Evolutionary conservation across 2,329 filamentous ascomycete species (phyloP), one percentile per base, ranked within the genome.

Genomic region (Spiromastix sp.): DNA sequence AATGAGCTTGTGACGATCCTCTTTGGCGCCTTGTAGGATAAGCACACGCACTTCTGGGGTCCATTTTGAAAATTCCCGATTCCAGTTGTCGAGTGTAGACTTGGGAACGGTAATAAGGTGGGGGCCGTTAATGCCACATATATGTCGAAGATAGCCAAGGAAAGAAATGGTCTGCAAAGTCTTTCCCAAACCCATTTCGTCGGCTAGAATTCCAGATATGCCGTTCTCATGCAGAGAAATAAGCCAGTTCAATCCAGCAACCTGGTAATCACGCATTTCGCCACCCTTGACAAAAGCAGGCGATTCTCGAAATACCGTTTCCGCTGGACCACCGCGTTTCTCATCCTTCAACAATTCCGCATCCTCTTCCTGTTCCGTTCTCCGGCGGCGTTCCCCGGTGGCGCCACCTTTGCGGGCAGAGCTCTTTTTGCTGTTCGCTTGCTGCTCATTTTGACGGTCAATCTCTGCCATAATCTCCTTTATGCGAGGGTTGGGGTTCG

Each of bases 121-220:
- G 4, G 91, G 91, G 0, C 91, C 91, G 5, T 74, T 85, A 48
- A 87, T 96, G 42, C 78, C 85, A 61, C 85, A 81, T 41, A 95
- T 77, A 60, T 93, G 91, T 51, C 91, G 79, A 28, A 98, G 69
- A 55, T 98, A 98, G 3, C 91, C 91, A 21, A 98, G 66, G 63
- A 98, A 98, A 2, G 91, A 82, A 41, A 98, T 98, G 1, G 91
- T 98, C 62, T 98, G 91, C 18, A 98, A 64, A 1, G 91, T 98
- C 69, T 98, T 98, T 51, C 91, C 91, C 13, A 98, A 71, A 61
- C 91, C 91, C 91, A 98, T 98, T 64, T 98, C 91, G 54, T 98
- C 91, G 42, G 91, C 91, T 32, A 98, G 68, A 44, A 98, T 98
- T 48, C 91, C 91, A 13, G 89, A 96, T 47, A 98, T 98, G 67